Percentiles rank a stretch among this genome's conserved stretches.
phyloP scores from a whole-genome alignment of 2,329 filamentous ascomycete species.

The Neonectria sp. region DNA sequence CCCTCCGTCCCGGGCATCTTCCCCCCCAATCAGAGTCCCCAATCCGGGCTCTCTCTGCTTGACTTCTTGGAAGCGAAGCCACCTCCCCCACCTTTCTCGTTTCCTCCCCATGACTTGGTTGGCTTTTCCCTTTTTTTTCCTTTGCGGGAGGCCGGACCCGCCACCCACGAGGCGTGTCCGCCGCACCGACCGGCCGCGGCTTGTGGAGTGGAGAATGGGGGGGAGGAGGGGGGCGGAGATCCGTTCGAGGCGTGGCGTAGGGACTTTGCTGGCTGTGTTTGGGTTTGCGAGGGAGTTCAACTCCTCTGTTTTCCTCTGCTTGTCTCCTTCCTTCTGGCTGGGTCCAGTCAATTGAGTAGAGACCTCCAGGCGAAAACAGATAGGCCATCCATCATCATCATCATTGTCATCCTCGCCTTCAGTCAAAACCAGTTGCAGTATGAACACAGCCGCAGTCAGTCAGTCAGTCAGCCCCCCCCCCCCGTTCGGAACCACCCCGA shows the following conservation, averaged over 20 bases:
- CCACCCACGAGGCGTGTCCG: conserved; percentile 13
- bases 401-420: too few species aligned
- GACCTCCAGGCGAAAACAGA: background rate
- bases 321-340: too few species aligned
- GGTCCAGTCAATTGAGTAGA: background rate
- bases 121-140: too few species aligned
- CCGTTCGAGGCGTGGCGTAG: background rate
- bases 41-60: background rate
- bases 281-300: too few species aligned
- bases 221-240: background rate
- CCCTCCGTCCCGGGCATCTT: background rate
- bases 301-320: background rate
- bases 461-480: background rate
- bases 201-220: conserved; percentile 7
- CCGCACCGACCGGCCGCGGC: conserved; percentile 23
- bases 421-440: too few species aligned
- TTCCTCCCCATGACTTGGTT: background rate
- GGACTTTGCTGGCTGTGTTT: too few species aligned
- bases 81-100: background rate
- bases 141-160: conserved; percentile 5
- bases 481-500: conserved; percentile 41
- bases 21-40: background rate
- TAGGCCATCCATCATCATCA: background rate
- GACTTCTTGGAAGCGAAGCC: too few species aligned
- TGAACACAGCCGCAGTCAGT: background rate